A percentile compares a stretch with the other conserved stretches of the same genome.
Conservation (phyloP, 345 rosid species). For the Conringia planisiliqua region DNA sequence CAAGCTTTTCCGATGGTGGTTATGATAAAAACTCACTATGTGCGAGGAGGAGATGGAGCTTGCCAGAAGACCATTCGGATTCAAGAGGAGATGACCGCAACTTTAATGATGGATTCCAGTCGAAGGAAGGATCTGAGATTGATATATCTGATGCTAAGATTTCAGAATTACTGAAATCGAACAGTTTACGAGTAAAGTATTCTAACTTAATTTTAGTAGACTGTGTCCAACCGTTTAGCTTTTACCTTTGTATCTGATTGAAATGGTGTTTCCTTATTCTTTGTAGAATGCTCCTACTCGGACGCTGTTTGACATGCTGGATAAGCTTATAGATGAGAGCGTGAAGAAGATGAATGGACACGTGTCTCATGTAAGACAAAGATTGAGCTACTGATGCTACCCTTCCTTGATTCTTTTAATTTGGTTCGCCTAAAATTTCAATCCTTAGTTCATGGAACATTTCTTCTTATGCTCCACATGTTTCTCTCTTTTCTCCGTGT, state of each 20-base stretch:
- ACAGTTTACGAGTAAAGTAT: constrained; percentile 59
- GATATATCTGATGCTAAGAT: constrained; percentile 58
- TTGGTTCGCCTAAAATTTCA: not conserved
- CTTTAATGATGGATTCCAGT: constrained; percentile 39
- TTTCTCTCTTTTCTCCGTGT: not conserved
- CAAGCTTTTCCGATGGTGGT: constrained; percentile 41
- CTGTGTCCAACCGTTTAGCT: constrained; percentile 1
- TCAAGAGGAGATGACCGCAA: constrained; percentile 35
- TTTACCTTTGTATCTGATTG: constrained; percentile 20
- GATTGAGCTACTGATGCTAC: constrained; percentile 12
- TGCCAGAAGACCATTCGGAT: constrained; percentile 27
- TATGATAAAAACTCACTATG: constrained; percentile 34
- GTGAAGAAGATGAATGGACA: constrained; percentile 64
- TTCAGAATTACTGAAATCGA: constrained; percentile 59
- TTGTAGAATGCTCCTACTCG: constrained; percentile 70
- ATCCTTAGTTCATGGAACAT: constrained; percentile 11
- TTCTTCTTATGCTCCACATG: constrained; percentile 4
- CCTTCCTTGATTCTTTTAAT: constrained; percentile 6
- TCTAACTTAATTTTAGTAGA: constrained; percentile 8
- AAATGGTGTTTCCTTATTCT: constrained; percentile 21
- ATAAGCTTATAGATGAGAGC: constrained; percentile 66
- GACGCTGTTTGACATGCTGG: constrained; percentile 59
- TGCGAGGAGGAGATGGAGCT: constrained; percentile 55
- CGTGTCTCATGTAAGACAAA: constrained; percentile 59
- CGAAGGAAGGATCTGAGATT: constrained; percentile 44